Conservation (phyloP, 805 yeast genomes). For the Wickerhamomyces queroliae region DNA sequence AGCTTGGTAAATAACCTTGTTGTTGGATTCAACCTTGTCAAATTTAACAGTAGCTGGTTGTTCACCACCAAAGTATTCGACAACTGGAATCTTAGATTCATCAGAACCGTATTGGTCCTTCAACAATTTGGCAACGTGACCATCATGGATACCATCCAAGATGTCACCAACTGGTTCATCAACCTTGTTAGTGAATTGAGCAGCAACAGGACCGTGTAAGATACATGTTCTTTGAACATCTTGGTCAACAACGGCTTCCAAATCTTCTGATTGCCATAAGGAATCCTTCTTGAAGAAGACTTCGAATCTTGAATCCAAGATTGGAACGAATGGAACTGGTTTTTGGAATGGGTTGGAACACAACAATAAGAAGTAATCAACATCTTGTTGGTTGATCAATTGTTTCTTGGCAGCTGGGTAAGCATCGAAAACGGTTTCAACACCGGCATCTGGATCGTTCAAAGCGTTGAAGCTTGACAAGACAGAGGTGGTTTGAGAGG, state of each 20-base stretch:
- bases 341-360: conserved; percentile 84
- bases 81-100: conserved; percentile 69
- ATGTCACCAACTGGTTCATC: conserved; percentile 92
- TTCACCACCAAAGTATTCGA: conserved; percentile 83
- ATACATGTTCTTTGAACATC: conserved; percentile 99
- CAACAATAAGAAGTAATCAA: conserved; percentile 82
- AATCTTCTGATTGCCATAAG: conserved; percentile 96
- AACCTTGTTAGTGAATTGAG: conserved; percentile 78
- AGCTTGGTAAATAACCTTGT: conserved; percentile 33
- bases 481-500: conserved; percentile 51
- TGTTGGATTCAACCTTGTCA: conserved; percentile 26
- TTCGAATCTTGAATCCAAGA: conserved; percentile 89
- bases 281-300: conserved; percentile 98
- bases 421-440: conserved; percentile 54
- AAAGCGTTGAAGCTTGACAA: conserved; percentile 70
- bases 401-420: conserved; percentile 77
- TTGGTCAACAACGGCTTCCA: conserved; percentile 91
- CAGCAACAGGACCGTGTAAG: conserved; percentile 97
- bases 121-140: conserved; percentile 71
- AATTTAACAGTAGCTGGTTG: conserved; percentile 35
- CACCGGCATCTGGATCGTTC: conserved; percentile 55
- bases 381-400: conserved; percentile 90
- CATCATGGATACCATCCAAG: conserved; percentile 83
- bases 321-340: conserved; percentile 98
- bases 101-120: conserved; percentile 69